Evolutionary conservation across 164 flowering plant species (phyloP), one percentile per base, ranked within the genome.

Genomic region (Brasenia schreberi): DNA sequence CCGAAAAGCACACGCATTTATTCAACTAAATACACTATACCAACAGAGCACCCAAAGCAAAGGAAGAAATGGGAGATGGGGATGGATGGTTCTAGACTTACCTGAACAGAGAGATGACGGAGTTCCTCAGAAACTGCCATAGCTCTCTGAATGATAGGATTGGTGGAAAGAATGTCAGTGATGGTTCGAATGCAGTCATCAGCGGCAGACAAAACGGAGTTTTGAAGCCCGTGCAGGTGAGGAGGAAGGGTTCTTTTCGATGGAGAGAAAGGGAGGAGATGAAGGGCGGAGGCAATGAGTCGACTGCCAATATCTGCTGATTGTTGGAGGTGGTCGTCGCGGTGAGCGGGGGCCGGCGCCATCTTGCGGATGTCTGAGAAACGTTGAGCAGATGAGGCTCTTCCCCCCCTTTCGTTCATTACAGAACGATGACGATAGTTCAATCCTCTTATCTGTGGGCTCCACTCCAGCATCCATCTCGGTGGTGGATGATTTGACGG

Each of bases 61-160:
- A 62, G 42, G 19, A 18, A 18, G 3, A 27, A 12, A 12, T 7
- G 18, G 27, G 1, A 44, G 10, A 19, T 0, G 11, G 0, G 18
- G 19, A 10, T 6, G 9, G 7, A 11, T 19, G 23, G 23, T 5
- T 19, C 11, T 49, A 16, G 44, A 67, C 52, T 43, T 70, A 82
- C 88, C 87, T 79, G 84, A 70, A 72, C 69, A 75, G 76, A 67
- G 62, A 52, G 59, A 58, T 68, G 76, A 68, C 7, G 53, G 39
- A 79, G 74, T 14, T 77, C 68, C 7, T 80, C 67, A 42, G 81
- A 69, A 14, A 80, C 63, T 5, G 80, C 74, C 43, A 73, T 61
- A 12, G 78, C 42, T 59, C 72, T 78, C 59, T 70, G 74, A 65
- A 87, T 42, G 60, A 87, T 1, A 1, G 84, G 84, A 64, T 79